Evolutionary conservation across 768 basidiomycete species (phyloP), one percentile per base, ranked within the genome.

Genomic region (Hypholoma sublateritium): DNA sequence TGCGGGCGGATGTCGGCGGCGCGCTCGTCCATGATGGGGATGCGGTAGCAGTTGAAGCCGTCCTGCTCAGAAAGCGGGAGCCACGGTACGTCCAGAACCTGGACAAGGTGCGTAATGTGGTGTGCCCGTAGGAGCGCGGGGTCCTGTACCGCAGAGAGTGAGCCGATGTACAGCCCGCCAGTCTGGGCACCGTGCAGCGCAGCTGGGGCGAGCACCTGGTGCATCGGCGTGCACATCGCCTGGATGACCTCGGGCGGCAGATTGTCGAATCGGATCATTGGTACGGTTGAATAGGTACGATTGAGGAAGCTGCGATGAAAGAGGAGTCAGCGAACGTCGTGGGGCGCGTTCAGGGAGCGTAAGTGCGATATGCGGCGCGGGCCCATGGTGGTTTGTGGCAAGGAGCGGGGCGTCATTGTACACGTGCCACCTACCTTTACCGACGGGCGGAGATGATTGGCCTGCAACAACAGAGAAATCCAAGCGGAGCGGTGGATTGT

Each of bases 141-240:
- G 69, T 88, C 86, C 71, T 80, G 77, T 50, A 78, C 77, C 14
- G 86, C 86, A 22, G 80, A 73, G 63, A 87, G 76, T 50, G 86
- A 87, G 49, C 87, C 89, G 51, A 91, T 77, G 71, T 84, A 91
- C 55, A 91, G 85, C 0, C 78, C 73, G 45, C 89, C 89, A 14
- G 60, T 57, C 22, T 61, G 48, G 14, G 63, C 57, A 16, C 69
- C 66, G 13, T 63, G 59, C 12, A 68, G 67, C 28, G 28, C 28
- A 42, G 73, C 71, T 32, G 80, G 78, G 0, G 77, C 56, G 12
- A 89, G 75, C 65, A 91, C 82, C 60, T 81, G 80, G 72, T 91
- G 89, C 89, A 91, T 90, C 0, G 89, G 89, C 0, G 89, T 91
- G 74, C 88, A 90, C 85, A 91, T 89, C 6, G 89, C 86, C 69